Base-by-base conservation (phyloP, 805 yeast genomes). In the Metschnikowia shivogae region DNA sequence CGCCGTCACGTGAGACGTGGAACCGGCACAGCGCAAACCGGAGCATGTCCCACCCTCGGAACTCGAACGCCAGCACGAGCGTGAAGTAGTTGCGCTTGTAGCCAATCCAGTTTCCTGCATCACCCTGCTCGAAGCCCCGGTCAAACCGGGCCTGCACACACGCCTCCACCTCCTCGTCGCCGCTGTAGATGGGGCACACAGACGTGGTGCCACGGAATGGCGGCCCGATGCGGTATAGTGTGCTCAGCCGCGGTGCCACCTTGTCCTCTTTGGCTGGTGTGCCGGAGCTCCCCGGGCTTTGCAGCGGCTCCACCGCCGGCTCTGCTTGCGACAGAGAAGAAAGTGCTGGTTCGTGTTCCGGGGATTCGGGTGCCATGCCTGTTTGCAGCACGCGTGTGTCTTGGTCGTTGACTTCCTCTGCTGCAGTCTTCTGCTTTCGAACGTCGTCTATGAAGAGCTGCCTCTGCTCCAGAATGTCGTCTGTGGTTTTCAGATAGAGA, bases 31-130 rank as follows among this genome's bases (percentile, higher is more conserved):
- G 51, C 30, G 72, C 67, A 27, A 59, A 39, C 61, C 59, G 14
- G 58, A 59, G 46, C 27, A 38, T 3, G 32, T 24, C 33, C 41
- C 43, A 46, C 34, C 32, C 38, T 56, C 48, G 29, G 36, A 77
- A 65, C 5, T 54, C 46, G 53, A 81, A 82, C 0, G 83, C 56
- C 1, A 82, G 71, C 1, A 82, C 86, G 42, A 82, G 62, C 0
- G 88, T 77, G 57, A 82, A 78, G 59, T 82, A 83, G 53, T 82
- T 82, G 53, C 88, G 65, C 55, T 82, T 82, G 59, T 82, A 82
- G 0, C 87, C 87, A 6, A 82, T 76, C 88, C 89, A 83, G 43
- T 54, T 48, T 6, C 47, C 50, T 1, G 52, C 45, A 14, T 46
- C 34, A 7, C 49, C 45, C 11, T 44, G 38, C 27, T 60, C 61